Evolutionary conservation across 2,329 filamentous ascomycete genomes (phyloP), one percentile per base, ranked within the genome.

Genomic region (Epichloe gansuensis): DNA sequence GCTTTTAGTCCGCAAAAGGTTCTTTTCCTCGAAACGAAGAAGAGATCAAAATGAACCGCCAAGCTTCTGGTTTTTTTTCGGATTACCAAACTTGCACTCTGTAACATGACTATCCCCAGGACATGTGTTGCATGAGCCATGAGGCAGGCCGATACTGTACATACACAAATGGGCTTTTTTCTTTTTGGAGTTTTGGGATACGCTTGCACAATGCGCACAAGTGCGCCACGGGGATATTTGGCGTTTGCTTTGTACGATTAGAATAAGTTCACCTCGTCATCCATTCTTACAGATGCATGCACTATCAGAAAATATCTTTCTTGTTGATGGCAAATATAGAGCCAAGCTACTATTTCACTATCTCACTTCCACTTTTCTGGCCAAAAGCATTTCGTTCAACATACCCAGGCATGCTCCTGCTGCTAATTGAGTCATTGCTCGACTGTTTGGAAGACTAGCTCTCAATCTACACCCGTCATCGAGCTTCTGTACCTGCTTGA

Each of bases 1-100:
- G 7, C 35, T 45, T 7, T 13, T n/a, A 94, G 93, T 98, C 52
- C 87, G 90, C 69, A 89, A 91, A 87, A 95, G 73, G 93, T 98
- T 35, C 78, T 98, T 34, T 98, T 98, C 72, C 80, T 97, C 53
- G 93, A 98, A 69, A 83, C 88, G 66, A 96, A 95, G 68, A 86
- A 89, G 67, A 85, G 85, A 67, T 77, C 78, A 52, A 83, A 79
- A 71, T 78, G 71, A 63, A 34, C 31, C 3, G 13, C 37, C 2
- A 9, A 23, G 9, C 31, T n/a, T 43, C 28, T 35, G 5, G 28
- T 4, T 21, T 43, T 11, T 17, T 43, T 13, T 28, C 5, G 3
- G 8, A 34, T 37, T 8, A 37, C 5, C 2, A 23, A 25, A 17
- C 17, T 15, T 45, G 17, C 28, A 23, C 8, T 13, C 42, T 17